phyloP scores from a whole-genome alignment of 768 basidiomycete species.

The Boletus insuetus region DNA sequence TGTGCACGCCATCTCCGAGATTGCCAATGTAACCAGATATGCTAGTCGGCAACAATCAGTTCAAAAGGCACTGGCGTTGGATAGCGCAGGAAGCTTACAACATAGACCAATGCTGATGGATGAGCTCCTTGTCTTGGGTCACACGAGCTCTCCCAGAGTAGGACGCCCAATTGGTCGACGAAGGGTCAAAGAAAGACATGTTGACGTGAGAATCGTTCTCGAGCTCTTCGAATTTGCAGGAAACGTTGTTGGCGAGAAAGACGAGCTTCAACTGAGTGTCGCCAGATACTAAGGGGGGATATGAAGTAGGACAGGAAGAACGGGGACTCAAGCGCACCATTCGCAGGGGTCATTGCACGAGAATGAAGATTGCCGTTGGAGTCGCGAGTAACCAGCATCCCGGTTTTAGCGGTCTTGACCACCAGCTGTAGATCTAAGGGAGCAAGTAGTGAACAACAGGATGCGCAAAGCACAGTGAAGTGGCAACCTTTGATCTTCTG shows the following conservation, averaged over 20 bases:
- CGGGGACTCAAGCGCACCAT: conserved; percentile 41
- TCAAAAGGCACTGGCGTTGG: not conserved
- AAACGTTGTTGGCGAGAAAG: conserved; percentile 73
- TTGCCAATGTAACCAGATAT: conserved; percentile 82
- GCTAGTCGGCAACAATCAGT: conserved; percentile 32
- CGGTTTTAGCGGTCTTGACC: conserved; percentile 58
- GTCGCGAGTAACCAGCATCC: conserved; percentile 77
- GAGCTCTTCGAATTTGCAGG: conserved; percentile 76
- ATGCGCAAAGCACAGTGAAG: not conserved
- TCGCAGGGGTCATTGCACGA: conserved; percentile 75
- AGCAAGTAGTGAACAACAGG: not conserved
- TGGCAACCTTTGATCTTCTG: conserved; percentile 61
- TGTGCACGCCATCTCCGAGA: conserved; percentile 79
- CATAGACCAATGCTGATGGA: conserved; percentile 65
- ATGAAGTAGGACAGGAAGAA: not conserved
- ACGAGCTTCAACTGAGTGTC: conserved; percentile 53
- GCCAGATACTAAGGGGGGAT: conserved; percentile 34
- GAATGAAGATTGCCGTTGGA: conserved; percentile 69
- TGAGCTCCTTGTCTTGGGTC: conserved; percentile 55
- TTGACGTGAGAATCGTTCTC: conserved; percentile 76
- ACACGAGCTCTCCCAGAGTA: conserved; percentile 72
- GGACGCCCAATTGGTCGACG: conserved; percentile 76
- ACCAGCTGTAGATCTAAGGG: conserved; percentile 59
- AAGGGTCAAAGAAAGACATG: conserved; percentile 69
- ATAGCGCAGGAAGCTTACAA: conserved; percentile 33